A percentile compares a stretch with the other conserved stretches of the same genome.
These are phyloP conservation scores for Fraxinus baroniana DNA, from an alignment of 305 asterid species.

Conservation along the genomic window DNA sequence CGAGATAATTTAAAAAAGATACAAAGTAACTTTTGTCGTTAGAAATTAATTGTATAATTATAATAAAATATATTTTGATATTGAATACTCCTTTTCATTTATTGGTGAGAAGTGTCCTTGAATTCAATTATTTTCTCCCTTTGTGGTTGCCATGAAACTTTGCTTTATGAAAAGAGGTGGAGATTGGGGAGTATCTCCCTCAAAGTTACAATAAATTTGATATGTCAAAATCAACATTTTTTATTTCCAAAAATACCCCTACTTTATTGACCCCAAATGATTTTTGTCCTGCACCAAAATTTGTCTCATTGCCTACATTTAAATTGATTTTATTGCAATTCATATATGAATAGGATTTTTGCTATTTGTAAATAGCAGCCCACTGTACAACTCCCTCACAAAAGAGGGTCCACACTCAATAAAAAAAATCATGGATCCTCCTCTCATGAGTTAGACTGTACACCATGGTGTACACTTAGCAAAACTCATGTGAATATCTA, in stretches of 20 bases:
- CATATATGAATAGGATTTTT: too few relatives aligned
- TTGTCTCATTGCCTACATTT: not conserved
- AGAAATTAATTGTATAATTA: not conserved
- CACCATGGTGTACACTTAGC: too few relatives aligned
- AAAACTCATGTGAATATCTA: too few relatives aligned
- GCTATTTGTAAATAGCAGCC: too few relatives aligned
- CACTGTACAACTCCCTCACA: too few relatives aligned
- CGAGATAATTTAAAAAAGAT: not conserved
- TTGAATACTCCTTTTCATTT: not conserved
- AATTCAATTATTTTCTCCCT: not conserved
- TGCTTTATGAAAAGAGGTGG: not conserved
- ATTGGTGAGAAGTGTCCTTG: not conserved
- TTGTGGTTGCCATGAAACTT: not conserved
- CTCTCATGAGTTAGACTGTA: too few relatives aligned
- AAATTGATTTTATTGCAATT: not conserved
- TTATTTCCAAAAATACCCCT: conserved; percentile 17
- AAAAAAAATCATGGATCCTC: too few relatives aligned
- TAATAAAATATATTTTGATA: too few relatives aligned
- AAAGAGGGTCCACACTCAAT: too few relatives aligned
- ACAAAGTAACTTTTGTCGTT: not conserved
- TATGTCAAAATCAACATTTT: conserved; percentile 27
- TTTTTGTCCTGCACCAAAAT: not conserved
- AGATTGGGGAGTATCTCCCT: conserved; percentile 34
- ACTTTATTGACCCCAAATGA: not conserved
- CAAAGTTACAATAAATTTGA: conserved; percentile 37